Base-by-base conservation (phyloP, 2,329 filamentous ascomycete species). In the Diaporthe humulicola region DNA sequence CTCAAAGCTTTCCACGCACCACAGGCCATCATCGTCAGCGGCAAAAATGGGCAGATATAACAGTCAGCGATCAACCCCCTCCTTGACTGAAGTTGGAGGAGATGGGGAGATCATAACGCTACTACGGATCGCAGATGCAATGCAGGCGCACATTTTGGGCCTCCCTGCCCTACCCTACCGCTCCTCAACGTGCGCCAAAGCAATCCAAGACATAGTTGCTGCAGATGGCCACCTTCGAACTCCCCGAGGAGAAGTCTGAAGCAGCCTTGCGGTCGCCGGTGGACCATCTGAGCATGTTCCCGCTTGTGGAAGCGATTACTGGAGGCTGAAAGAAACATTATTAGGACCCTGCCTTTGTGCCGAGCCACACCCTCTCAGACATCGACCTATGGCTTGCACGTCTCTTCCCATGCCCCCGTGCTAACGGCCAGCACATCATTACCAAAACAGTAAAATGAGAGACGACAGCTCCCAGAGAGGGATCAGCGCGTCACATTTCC, bases 401-500 rank as follows among this genome's bases (percentile, higher is more conserved):
- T 19, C 30, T 36, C 19, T 67, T 36, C 14, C 61, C 30, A 52
- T 25, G 19, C 4, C 33, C 64, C 33, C 22, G 64, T 48, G 64
- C 64, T 69, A 69, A 54, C 2, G 33, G n/a, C 12, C 57, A 54
- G 70, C 48, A 56, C 33, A 72, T 64, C 70, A 38, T 52, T 54
- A 42, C 57, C 57, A 40, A 45, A 72, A 64, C 36, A 12, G 57
- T 50, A 42, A 14, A 54, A 72, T 54, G 33, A 54, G 38, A 33
- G 25, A 36, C 57, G 48, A 45, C 9, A 33, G 25, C 22, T 54
- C 48, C 25, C 30, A 12, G 33, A 71, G 33, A 61, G 33, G 30
- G 70, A 72, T 72, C 70, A 22, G 25, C 56, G 52, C 70, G 70
- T 64, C 70, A 54, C 48, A 15, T 72, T 71, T 71, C 70, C 70